Conservation (phyloP, 1,284 basidiomycete species). For the Trichosporon sp. region DNA sequence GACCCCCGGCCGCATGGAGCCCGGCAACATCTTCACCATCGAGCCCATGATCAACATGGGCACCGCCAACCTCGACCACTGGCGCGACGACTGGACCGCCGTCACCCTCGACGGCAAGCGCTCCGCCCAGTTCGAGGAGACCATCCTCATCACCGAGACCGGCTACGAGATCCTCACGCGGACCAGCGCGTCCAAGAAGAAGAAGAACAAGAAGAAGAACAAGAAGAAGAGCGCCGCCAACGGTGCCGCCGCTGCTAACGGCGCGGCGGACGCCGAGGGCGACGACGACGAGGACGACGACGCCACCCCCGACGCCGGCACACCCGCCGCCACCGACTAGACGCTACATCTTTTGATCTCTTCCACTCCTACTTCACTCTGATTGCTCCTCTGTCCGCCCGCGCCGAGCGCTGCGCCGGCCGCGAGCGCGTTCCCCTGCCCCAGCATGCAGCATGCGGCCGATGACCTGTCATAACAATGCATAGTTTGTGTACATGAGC, state of each 20-base stretch:
- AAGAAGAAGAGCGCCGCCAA: slow-evolving; percentile 21
- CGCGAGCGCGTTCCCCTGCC: not conserved
- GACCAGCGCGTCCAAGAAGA: slow-evolving; percentile 37
- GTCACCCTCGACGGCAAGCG: slow-evolving; percentile 80
- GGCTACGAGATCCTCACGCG: slow-evolving; percentile 84
- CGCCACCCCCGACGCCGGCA: slow-evolving; percentile 21
- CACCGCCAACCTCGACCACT: slow-evolving; percentile 49
- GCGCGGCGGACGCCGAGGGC: not conserved
- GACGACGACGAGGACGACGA: slow-evolving; percentile 13
- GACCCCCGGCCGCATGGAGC: slow-evolving; percentile 51
- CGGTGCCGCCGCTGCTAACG: slow-evolving; percentile 12
- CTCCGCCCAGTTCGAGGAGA: slow-evolving; percentile 95
- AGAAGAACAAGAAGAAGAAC: slow-evolving; percentile 40
- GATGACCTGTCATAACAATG: not conserved
- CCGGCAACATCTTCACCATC: slow-evolving; percentile 52
- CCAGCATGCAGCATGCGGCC: not conserved
- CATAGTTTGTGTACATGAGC: not conserved
- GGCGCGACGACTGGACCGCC: slow-evolving; percentile 75
- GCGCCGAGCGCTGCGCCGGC: not conserved
- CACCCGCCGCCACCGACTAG: slow-evolving; percentile 20
- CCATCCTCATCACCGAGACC: slow-evolving; percentile 81
- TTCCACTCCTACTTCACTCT: not conserved
- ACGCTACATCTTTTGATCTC: not conserved
- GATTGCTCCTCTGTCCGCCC: not conserved
- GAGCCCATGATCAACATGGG: slow-evolving; percentile 85